Base-by-base conservation (phyloP, 805 yeast species). In the Schwanniomyces polymorphus region DNA sequence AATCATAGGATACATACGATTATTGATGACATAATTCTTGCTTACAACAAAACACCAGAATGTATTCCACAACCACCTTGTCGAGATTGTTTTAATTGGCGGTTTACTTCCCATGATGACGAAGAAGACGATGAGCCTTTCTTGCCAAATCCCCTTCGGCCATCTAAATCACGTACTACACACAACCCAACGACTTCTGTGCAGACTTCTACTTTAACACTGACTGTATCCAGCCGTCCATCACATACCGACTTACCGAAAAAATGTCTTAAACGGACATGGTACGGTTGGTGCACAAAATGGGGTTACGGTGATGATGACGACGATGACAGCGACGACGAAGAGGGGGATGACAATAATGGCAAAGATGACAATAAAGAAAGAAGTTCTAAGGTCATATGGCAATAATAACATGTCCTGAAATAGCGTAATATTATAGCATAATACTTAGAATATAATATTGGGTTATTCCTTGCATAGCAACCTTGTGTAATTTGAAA, bases 1-100 rank as follows among this genome's bases (percentile, higher is more conserved):
- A 90, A 92, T 65, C 99, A 94, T 65, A 75, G 97, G 38, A 89
- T 94, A 44, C 94, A 88, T 57, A 86, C 91, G 0, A 96, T 94
- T 2, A 89, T 94, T 43, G 96, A 89, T 62, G 86, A 86, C 12
- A 79, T 94, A 7, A 71, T 94, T 11, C 62, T 75, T 57, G 77
- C 70, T 2, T 91, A 91, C 64, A 90, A 92, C 53, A 80, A 76
- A 38, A 86, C 95, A 0, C 91, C 98, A 0, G 61, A 63, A 28
- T 92, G 98, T 62, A 72, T 69, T 14, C 78, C 75, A 16, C 88
- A 91, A 7, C 87, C 91, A 1, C 91, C 94, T 0, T 91, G 98
- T 63, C 77, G 84, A 45, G 98, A 91, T 59, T 91, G 98, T 64
- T 87, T 80, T 65, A 87, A 88, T 59, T 91, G 98, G 98, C 77